These are phyloP conservation scores for Primulina huaijiensis DNA, from an alignment of 257 asterid genomes.

Conservation along the genomic window DNA sequence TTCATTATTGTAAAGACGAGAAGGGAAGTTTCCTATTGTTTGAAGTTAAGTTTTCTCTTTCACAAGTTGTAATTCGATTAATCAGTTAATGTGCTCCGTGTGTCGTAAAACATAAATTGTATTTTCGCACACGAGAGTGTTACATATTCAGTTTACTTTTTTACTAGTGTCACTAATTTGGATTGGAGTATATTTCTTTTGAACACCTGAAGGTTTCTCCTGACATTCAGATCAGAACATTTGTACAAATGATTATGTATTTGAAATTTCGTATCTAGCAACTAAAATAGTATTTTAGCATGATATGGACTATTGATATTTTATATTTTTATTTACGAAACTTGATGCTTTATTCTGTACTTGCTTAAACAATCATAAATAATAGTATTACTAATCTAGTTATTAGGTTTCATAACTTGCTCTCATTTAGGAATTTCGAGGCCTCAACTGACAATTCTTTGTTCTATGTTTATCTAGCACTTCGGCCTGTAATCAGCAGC, in stretches of 20 bases:
- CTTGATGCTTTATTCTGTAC: background rate
- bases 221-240: too few relatives aligned
- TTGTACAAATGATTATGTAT: background rate
- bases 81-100: too few relatives aligned
- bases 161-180: too few relatives aligned
- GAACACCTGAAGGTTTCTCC: too few relatives aligned
- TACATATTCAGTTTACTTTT: too few relatives aligned
- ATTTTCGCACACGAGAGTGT: too few relatives aligned
- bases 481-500: slow-evolving; percentile 74
- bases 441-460: slow-evolving; percentile 24
- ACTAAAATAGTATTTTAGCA: background rate
- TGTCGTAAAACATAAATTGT: too few relatives aligned
- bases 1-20: background rate
- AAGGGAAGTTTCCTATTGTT: background rate
- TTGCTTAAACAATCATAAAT: background rate
- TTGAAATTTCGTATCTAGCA: background rate
- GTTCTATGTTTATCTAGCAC: slow-evolving; percentile 56
- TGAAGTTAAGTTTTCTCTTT: too few relatives aligned
- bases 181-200: too few relatives aligned
- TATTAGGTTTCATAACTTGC: slow-evolving; percentile 5
- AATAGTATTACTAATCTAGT: background rate
- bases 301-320: background rate
- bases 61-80: too few relatives aligned
- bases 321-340: background rate
- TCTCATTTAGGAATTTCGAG: slow-evolving; percentile 10